Evolutionary conservation across 345 rosid genomes (phyloP), one percentile per base, ranked within the genome.

Genomic region (Fremontodendron californicum): DNA sequence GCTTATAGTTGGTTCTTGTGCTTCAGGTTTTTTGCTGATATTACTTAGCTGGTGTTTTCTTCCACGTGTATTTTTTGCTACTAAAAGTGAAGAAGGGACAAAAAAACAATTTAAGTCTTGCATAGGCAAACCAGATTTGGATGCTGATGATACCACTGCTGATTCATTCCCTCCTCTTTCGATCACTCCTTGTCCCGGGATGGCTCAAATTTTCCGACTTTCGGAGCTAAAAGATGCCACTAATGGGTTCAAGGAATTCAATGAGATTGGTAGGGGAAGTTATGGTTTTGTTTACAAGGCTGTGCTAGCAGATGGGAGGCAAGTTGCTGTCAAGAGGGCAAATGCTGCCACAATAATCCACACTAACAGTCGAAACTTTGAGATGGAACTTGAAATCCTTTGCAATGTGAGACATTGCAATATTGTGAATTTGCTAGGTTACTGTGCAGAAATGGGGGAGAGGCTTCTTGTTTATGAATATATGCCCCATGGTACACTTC

Each of bases 311-410:
- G 98, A 95, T 48, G 99, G 99, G 29, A 85, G 86, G 54, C 96
- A 90, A 79, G 99, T 93, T 45, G 98, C 97, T 4, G 94, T 93
- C 39, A 95, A 93, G 82, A 88, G 98, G 75, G 97, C 98, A 3
- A 95, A 95, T 73, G 99, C 99, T 12, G 92, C 96, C 23, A 95
- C 99, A 2, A 95, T 95, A 78, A 95, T 95, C 81, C 99, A 89
- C 85, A 83, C 86, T 2, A 95, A 92, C 77, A 87, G 80, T 13
- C 81, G 97, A 58, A 97, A 93, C 16, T 95, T 93, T 66, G 99
- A 95, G 67, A 80, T 86, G 77, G 97, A 95, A 45, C 42, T 95
- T 52, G 96, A 92, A 80, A 77, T 90, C 63, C 91, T 93, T 33
- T 93, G 98, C 82, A 89, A 86, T 71, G 84, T 89, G 54, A 81